Percentiles rank a stretch among this genome's conserved stretches.
Conservation (phyloP, 371 early-diverging fungal species). For the Batrachochytrium dendrobatidis region DNA sequence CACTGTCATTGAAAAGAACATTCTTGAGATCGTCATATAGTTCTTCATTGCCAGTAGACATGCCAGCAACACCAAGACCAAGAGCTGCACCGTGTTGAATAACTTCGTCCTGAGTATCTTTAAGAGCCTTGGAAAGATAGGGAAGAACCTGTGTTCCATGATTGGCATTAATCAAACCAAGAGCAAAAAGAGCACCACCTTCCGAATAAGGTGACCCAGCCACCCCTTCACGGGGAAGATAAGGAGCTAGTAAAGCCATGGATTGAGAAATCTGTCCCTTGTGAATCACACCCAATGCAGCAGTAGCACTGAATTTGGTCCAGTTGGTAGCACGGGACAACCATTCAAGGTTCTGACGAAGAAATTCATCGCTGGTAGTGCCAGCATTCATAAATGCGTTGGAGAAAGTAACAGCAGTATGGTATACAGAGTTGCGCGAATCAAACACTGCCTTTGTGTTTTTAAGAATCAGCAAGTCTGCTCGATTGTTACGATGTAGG, state of each 20-base stretch:
- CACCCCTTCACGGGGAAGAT: slow-evolving; percentile 87
- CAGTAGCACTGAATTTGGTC: slow-evolving; percentile 98
- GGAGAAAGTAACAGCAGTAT: slow-evolving; percentile 92
- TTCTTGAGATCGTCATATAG: slow-evolving; percentile 81
- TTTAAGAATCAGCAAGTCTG: slow-evolving; percentile 89
- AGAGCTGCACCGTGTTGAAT: slow-evolving; percentile 97
- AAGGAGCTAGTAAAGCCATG: slow-evolving; percentile 77
- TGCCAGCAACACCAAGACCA: slow-evolving; percentile 94
- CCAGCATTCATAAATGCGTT: slow-evolving; percentile 98
- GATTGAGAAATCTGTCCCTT: slow-evolving; percentile 89
- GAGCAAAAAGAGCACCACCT: slow-evolving; percentile 96
- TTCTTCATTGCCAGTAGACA: slow-evolving; percentile 87
- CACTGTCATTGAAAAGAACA: slow-evolving; percentile 85
- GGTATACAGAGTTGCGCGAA: slow-evolving; percentile 83
- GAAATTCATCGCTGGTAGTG: slow-evolving; percentile 96
- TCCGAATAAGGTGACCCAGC: slow-evolving; percentile 84
- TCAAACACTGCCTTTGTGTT: slow-evolving; percentile 86
- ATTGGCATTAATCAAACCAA: slow-evolving; percentile 96
- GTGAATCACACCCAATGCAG: slow-evolving; percentile 98
- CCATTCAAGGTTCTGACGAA: slow-evolving; percentile 97
- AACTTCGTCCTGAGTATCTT: slow-evolving; percentile 76
- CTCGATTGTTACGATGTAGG: slow-evolving; percentile 87
- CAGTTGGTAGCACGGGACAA: slow-evolving; percentile 95
- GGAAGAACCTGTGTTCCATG: slow-evolving; percentile 70
- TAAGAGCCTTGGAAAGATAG: slow-evolving; percentile 75